These are phyloP conservation scores for Aspergillus alliaceus DNA, from an alignment of 2,329 filamentous ascomycete genomes.

Conservation along the genomic window DNA sequence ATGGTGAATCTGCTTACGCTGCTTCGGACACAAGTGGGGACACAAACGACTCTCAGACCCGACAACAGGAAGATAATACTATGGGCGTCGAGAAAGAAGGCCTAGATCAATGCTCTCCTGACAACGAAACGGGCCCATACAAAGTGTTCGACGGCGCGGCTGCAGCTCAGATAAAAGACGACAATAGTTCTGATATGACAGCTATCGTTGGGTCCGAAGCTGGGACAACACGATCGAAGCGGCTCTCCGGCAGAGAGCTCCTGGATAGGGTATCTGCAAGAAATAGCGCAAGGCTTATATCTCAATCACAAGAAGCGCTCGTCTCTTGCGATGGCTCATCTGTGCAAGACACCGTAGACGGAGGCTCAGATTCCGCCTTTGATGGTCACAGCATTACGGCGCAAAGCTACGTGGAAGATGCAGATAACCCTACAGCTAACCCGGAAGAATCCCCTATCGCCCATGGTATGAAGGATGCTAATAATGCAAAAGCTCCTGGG, in stretches of 20 bases:
- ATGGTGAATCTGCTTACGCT: slow-evolving; percentile 12
- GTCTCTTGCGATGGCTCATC: slow-evolving; percentile 26
- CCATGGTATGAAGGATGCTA: background rate
- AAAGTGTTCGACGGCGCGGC: slow-evolving; percentile 20
- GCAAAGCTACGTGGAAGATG: background rate
- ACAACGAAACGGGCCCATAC: slow-evolving; percentile 10
- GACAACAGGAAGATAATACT: background rate
- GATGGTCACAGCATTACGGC: slow-evolving; percentile 15
- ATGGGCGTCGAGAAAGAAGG: background rate
- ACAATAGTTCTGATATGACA: slow-evolving; percentile 66
- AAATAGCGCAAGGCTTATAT: slow-evolving; percentile 14
- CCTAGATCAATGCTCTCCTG: background rate
- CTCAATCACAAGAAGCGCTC: slow-evolving; percentile 40
- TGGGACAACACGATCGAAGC: slow-evolving; percentile 29
- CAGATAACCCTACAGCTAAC: background rate
- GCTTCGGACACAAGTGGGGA: slow-evolving; percentile 10
- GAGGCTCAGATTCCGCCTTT: slow-evolving; percentile 19
- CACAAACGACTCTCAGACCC: background rate
- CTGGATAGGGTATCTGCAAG: slow-evolving; percentile 27
- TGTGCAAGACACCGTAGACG: slow-evolving; percentile 26
- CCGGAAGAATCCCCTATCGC: background rate
- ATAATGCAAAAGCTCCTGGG: background rate
- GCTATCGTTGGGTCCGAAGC: slow-evolving; percentile 50
- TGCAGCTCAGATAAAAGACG: slow-evolving; percentile 41
- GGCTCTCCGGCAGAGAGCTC: slow-evolving; percentile 29